Evolutionary conservation across 352 stramenopile genomes (phyloP).

Genomic region (Pythium scleroteichum): DNA sequence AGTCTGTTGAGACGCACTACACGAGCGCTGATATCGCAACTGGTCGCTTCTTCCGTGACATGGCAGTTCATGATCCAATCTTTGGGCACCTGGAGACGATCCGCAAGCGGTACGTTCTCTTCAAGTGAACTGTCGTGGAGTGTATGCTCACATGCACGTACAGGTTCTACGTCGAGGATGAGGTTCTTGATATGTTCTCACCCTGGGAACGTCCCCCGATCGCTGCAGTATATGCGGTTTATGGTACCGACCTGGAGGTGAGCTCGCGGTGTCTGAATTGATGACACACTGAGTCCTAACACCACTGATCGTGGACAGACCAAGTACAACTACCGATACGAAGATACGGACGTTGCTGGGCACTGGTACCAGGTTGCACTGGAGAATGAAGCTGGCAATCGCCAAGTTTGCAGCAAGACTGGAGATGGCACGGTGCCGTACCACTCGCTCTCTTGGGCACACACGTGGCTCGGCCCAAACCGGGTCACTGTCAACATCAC

Average conservation of each 20-base stretch:
- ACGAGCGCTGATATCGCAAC: slow-evolving; percentile 69
- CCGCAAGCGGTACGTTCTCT: slow-evolving; percentile 37
- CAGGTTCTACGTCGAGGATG: slow-evolving; percentile 71
- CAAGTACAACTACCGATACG: slow-evolving; percentile 73
- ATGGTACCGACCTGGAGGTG: slow-evolving; percentile 79
- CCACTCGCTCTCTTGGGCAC: slow-evolving; percentile 77
- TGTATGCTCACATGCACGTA: background rate
- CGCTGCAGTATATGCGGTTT: slow-evolving; percentile 71
- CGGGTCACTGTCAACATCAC: slow-evolving; percentile 60
- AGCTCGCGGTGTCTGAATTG: background rate
- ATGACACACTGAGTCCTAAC: no score
- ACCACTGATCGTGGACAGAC: slow-evolving; percentile 32
- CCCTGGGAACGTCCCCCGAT: slow-evolving; percentile 75
- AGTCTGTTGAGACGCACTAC: slow-evolving; percentile 45
- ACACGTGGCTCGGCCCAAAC: slow-evolving; percentile 66
- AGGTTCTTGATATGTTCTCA: slow-evolving; percentile 54
- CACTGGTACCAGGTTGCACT: slow-evolving; percentile 70
- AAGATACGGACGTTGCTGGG: slow-evolving; percentile 45
- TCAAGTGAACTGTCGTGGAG: background rate
- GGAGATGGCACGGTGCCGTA: slow-evolving; percentile 77
- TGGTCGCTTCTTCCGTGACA: slow-evolving; percentile 68
- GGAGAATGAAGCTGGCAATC: slow-evolving; percentile 45
- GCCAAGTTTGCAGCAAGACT: slow-evolving; percentile 65
- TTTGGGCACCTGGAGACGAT: slow-evolving; percentile 64
- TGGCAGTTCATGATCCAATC: slow-evolving; percentile 58